Evolutionary conservation across 768 basidiomycete species (phyloP).

Genomic region (Trametes villosa): DNA sequence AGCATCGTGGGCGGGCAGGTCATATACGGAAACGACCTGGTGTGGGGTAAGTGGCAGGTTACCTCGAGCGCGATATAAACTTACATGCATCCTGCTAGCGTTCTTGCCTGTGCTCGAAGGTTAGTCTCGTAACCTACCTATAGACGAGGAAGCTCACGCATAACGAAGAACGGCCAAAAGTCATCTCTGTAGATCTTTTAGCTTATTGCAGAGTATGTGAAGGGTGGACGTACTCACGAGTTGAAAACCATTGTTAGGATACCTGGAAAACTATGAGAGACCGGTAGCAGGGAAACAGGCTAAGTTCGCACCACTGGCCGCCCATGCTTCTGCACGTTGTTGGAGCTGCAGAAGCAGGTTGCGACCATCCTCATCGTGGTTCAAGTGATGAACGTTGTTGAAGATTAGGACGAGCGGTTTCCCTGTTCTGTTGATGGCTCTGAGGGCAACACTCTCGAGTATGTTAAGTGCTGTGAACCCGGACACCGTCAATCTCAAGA

Average conservation of each 20-base stretch:
- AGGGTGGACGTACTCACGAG: slow-evolving; percentile 49
- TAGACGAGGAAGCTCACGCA: slow-evolving; percentile 50
- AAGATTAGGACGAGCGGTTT: slow-evolving; percentile 80
- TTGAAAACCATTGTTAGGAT: slow-evolving; percentile 81
- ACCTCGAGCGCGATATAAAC: slow-evolving; percentile 12
- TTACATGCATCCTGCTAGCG: slow-evolving; percentile 75
- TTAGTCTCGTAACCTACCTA: slow-evolving; percentile 9
- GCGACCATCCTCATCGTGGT: slow-evolving; percentile 76
- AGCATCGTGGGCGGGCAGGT: slow-evolving; percentile 65
- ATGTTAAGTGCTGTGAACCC: slow-evolving; percentile 57
- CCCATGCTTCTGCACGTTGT: slow-evolving; percentile 86
- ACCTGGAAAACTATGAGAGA: slow-evolving; percentile 42
- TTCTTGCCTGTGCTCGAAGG: slow-evolving; percentile 54
- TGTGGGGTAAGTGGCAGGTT: neutral
- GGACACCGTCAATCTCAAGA: neutral
- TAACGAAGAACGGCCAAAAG: slow-evolving; percentile 76
- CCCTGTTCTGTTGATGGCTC: slow-evolving; percentile 55
- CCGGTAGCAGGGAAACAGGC: neutral
- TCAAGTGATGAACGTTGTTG: slow-evolving; percentile 78
- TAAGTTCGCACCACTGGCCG: slow-evolving; percentile 62
- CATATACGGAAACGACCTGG: slow-evolving; percentile 72
- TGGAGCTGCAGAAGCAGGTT: slow-evolving; percentile 84
- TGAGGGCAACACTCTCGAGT: slow-evolving; percentile 82
- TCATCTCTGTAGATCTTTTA: slow-evolving; percentile 63
- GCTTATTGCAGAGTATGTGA: slow-evolving; percentile 2